Percentiles rank a stretch among this genome's conserved stretches.
These are phyloP conservation scores for Leptomonas seymouri DNA, from an alignment of 208 protist genomes.

Conservation along the genomic window DNA sequence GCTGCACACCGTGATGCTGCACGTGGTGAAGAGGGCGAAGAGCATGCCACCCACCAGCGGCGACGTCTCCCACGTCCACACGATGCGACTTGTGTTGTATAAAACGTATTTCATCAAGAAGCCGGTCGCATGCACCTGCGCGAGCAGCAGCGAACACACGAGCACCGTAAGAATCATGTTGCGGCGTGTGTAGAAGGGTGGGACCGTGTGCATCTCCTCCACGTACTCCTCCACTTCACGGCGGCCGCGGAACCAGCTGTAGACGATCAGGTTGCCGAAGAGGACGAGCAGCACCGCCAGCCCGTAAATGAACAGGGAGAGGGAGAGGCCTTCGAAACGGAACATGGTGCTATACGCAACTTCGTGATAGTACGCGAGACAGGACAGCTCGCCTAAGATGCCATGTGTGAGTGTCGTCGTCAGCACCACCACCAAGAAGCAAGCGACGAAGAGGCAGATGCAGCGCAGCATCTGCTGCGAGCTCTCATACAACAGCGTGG, in stretches of 20 bases:
- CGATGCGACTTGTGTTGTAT: conserved; percentile 57
- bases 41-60: conserved; percentile 58
- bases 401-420: conserved; percentile 34
- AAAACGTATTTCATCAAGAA: conserved; percentile 68
- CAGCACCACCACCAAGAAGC: conserved; percentile 32
- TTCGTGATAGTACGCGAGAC: conserved; percentile 52
- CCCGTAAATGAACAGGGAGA: conserved; percentile 63
- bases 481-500: conserved; percentile 52
- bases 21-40: conserved; percentile 35
- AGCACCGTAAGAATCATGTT: conserved; percentile 41
- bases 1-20: conserved; percentile 21
- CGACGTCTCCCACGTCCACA: conserved; percentile 82
- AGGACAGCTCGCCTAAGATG: conserved; percentile 62
- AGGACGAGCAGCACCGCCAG: conserved; percentile 46
- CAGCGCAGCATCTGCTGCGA: conserved; percentile 40
- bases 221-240: conserved; percentile 58
- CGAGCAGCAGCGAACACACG: conserved; percentile 36
- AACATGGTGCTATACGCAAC: conserved; percentile 70
- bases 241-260: conserved; percentile 61
- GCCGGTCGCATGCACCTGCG: conserved; percentile 59
- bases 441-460: conserved; percentile 43
- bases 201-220: conserved; percentile 46
- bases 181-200: conserved; percentile 60
- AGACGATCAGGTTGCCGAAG: conserved; percentile 54
- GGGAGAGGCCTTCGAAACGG: conserved; percentile 46